These are phyloP conservation scores for Chalciporus sphaerocephalus DNA, from an alignment of 768 basidiomycete genomes.

Conservation along the genomic window DNA sequence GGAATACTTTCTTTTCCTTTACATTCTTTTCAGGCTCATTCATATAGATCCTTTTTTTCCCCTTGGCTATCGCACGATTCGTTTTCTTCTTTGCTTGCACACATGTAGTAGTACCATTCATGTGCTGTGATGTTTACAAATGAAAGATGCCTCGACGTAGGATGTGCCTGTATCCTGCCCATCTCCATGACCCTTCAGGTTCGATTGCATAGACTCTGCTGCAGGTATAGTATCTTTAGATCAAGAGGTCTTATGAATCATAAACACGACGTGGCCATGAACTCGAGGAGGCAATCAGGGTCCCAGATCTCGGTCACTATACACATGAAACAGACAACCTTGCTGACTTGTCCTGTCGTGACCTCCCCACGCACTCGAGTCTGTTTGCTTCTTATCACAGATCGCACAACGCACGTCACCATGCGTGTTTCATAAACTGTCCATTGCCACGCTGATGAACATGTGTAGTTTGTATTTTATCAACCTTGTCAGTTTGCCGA, in stretches of 20 bases:
- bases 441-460: too few species aligned
- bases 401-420: not conserved
- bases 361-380: not conserved
- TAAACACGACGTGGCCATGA: not conserved
- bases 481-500: not conserved
- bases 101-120: conserved; percentile 28
- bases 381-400: not conserved
- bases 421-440: too few species aligned
- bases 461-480: not conserved
- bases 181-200: not conserved
- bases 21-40: conserved; percentile 17
- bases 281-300: conserved; percentile 9
- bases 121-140: conserved; percentile 10
- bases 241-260: not conserved
- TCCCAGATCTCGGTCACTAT: not conserved
- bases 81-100: conserved; percentile 9
- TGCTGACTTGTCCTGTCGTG: not conserved
- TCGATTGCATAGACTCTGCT: not conserved
- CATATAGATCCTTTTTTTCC: conserved; percentile 15
- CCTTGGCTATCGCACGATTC: conserved; percentile 1
- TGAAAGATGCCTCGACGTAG: conserved; percentile 8
- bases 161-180: not conserved
- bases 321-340: conserved; percentile 2
- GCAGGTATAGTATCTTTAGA: too few species aligned
- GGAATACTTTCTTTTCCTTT: conserved; percentile 5